Conservation (phyloP, 2,329 filamentous ascomycete species). For the Penicillium sp. region DNA sequence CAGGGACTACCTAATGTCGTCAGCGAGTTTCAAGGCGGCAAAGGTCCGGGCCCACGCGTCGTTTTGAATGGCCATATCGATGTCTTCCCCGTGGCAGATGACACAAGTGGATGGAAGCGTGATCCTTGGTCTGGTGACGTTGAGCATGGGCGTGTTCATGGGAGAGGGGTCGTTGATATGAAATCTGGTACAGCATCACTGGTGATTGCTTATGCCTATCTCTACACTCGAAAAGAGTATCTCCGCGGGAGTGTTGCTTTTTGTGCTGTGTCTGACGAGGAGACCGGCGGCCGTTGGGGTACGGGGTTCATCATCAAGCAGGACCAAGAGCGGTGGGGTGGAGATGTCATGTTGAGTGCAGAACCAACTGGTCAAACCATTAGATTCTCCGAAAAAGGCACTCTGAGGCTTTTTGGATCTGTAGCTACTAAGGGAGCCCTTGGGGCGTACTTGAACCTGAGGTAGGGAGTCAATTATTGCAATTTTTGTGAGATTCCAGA, state of each 20-base stretch:
- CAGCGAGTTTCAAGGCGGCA: conserved; percentile 6
- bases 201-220: conserved; percentile 40
- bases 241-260: conserved; percentile 7
- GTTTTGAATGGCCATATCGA: conserved; percentile 48
- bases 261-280: conserved; percentile 6
- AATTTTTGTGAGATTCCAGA: conserved; percentile 1
- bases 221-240: conserved; percentile 22
- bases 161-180: conserved; percentile 46
- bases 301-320: conserved; percentile 1
- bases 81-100: conserved; percentile 38
- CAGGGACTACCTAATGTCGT: conserved; percentile 2
- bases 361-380: conserved; percentile 43
- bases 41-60: conserved; percentile 30
- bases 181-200: conserved; percentile 45
- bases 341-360: conserved; percentile 42
- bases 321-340: conserved; percentile 37
- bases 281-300: conserved; percentile 4
- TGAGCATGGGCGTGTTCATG: conserved; percentile 35
- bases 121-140: conserved; percentile 25
- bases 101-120: conserved; percentile 38
- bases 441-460: conserved; percentile 44
- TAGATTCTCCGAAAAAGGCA: conserved; percentile 47
- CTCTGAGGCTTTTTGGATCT: conserved; percentile 40
- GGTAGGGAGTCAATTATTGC: conserved; percentile 15
- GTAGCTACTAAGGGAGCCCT: conserved; percentile 37